Evolutionary conservation across 345 rosid species (phyloP).

Genomic region (Pelargonium nanum): DNA sequence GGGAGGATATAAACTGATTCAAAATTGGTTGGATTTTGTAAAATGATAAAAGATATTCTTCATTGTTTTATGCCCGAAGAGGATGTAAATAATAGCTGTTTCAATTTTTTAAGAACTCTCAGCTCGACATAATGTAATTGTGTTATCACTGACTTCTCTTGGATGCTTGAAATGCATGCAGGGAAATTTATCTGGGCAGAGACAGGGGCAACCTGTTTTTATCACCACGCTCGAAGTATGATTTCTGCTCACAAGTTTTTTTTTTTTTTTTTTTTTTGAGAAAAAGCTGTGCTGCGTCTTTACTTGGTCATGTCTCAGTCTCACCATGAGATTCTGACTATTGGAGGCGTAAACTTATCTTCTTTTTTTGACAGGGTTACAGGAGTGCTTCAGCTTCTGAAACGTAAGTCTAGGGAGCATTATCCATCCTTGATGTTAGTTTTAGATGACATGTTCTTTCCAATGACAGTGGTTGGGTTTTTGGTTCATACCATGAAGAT

Average conservation of each 20-base stretch:
- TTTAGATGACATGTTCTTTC: too few species aligned
- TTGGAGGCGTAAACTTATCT: background rate
- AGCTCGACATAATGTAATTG: too few species aligned
- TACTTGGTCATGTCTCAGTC: background rate
- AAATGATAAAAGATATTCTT: too few species aligned
- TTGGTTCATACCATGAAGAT: background rate
- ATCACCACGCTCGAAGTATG: conserved; percentile 92
- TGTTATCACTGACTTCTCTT: background rate
- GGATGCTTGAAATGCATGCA: conserved; percentile 20
- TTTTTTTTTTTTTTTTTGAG: background rate
- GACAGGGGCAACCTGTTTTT: conserved; percentile 95
- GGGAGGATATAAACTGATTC: background rate
- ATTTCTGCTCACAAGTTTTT: background rate
- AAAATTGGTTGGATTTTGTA: background rate
- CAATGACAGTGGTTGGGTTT: background rate
- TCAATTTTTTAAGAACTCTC: too few species aligned
- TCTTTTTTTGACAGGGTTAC: conserved; percentile 59
- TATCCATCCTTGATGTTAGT: conserved; percentile 1
- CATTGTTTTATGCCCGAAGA: background rate
- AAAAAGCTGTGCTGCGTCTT: background rate
- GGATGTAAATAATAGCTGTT: too few species aligned
- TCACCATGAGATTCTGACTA: background rate
- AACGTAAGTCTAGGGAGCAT: conserved; percentile 45
- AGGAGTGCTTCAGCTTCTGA: conserved; percentile 81
- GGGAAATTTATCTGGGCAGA: conserved; percentile 91